Percentiles rank a stretch among this genome's conserved stretches.
Conservation (phyloP, 495 filamentous ascomycete genomes). For the Durotheca rogersii region DNA sequence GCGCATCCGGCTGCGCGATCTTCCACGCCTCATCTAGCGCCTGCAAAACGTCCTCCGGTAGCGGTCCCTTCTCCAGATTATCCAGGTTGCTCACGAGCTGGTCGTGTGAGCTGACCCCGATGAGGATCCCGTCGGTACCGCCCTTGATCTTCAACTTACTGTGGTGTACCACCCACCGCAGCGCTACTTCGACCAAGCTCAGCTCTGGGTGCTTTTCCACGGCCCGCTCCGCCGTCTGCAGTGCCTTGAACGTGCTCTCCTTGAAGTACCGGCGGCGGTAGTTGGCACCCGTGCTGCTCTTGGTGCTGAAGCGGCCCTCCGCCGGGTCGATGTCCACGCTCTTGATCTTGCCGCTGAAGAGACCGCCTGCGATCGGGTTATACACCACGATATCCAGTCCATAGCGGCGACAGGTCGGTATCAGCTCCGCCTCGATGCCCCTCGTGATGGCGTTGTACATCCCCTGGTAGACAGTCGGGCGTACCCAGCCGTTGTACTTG, state of each 20-base stretch:
- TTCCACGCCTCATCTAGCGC: constrained; percentile 77
- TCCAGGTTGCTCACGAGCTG: constrained; percentile 77
- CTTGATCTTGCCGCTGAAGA: constrained; percentile 87
- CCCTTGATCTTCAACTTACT: constrained; percentile 71
- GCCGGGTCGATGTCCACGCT: constrained; percentile 60
- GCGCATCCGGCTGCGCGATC: constrained; percentile 64
- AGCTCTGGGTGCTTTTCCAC: constrained; percentile 67
- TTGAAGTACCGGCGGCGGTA: constrained; percentile 84
- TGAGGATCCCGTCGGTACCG: constrained; percentile 77
- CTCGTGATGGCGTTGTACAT: constrained; percentile 77
- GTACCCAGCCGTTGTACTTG: constrained; percentile 72
- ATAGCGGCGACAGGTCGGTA: constrained; percentile 78
- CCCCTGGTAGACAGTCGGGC: constrained; percentile 65
- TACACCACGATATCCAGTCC: constrained; percentile 89
- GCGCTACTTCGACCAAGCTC: constrained; percentile 77
- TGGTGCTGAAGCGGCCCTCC: constrained; percentile 65
- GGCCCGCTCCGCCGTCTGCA: constrained; percentile 71
- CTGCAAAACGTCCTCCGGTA: constrained; percentile 80
- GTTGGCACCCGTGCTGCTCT: constrained; percentile 51
- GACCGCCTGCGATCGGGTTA: constrained; percentile 79
- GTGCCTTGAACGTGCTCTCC: constrained; percentile 73
- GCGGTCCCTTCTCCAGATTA: constrained; percentile 79
- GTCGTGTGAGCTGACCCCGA: constrained; percentile 72
- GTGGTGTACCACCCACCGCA: constrained; percentile 82
- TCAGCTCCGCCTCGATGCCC: constrained; percentile 75